phyloP scores from a whole-genome alignment of 768 basidiomycete species.

The Exsudoporus frostii region DNA sequence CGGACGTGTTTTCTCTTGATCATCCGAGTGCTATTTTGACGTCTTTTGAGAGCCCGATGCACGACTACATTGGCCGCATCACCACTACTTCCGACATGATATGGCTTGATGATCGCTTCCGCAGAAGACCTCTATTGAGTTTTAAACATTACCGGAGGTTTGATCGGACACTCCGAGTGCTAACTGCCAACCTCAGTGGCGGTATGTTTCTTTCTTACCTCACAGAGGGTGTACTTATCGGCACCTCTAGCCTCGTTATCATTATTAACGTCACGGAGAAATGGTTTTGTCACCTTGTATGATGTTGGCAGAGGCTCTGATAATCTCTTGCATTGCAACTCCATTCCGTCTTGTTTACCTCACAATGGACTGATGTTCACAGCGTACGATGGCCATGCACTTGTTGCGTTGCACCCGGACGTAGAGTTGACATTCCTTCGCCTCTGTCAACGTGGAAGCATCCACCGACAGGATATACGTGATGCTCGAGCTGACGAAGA shows the following conservation, averaged over 20 bases:
- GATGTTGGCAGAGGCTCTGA: constrained; percentile 47
- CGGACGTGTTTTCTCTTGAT: constrained; percentile 36
- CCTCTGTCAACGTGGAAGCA: constrained; percentile 45
- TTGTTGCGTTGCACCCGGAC: constrained; percentile 30
- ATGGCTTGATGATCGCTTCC: constrained; percentile 68
- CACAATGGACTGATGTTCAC: constrained; percentile 23
- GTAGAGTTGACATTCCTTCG: constrained; percentile 40
- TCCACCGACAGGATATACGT: constrained; percentile 43
- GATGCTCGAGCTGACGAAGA: constrained; percentile 12
- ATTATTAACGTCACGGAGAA: constrained; percentile 57
- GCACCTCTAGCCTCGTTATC: constrained; percentile 44
- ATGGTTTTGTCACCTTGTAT: constrained; percentile 59
- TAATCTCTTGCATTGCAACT: constrained; percentile 42
- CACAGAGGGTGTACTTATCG: not conserved
- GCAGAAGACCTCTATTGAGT: constrained; percentile 55
- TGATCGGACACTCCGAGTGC: constrained; percentile 54
- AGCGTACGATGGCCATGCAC: constrained; percentile 31
- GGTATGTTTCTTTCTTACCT: constrained; percentile 24
- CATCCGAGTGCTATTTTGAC: constrained; percentile 45
- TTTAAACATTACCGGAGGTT: constrained; percentile 57
- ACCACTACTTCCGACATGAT: constrained; percentile 59
- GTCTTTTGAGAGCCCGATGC: constrained; percentile 44
- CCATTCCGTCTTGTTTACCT: constrained; percentile 41
- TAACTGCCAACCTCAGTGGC: constrained; percentile 35
- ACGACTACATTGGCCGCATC: constrained; percentile 48